Evolutionary conservation across 2,329 filamentous ascomycete genomes (phyloP).

Genomic region (Aureobasidium musti): DNA sequence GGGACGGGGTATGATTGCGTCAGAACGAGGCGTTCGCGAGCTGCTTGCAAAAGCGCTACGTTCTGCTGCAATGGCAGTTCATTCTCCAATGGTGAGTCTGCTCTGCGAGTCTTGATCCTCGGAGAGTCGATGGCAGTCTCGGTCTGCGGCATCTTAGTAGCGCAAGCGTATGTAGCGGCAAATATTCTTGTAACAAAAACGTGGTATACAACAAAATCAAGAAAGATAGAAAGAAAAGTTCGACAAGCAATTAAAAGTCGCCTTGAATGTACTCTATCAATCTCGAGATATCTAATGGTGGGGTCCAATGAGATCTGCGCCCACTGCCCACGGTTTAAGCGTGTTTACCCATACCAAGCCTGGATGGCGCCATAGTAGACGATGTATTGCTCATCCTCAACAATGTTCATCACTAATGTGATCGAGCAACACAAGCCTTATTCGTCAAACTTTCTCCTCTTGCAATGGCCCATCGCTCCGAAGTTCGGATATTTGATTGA

Average conservation of each 20-base stretch:
- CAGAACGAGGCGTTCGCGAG: background rate
- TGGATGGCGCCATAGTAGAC: slow-evolving; percentile 14
- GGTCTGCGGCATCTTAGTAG: background rate
- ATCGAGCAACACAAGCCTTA: background rate
- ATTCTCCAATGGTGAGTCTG: slow-evolving; percentile 15
- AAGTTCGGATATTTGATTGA: background rate
- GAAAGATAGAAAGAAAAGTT: background rate
- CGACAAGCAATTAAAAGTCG: background rate
- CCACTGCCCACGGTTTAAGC: background rate
- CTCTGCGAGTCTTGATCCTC: background rate
- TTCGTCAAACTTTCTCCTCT: background rate
- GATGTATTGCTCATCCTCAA: slow-evolving; percentile 17
- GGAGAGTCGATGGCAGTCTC: background rate
- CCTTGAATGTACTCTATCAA: background rate
- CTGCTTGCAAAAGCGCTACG: slow-evolving; percentile 10
- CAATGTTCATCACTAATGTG: background rate
- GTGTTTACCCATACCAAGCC: slow-evolving; percentile 3
- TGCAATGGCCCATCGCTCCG: background rate
- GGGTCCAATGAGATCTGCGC: slow-evolving; percentile 3
- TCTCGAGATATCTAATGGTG: background rate
- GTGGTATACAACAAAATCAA: background rate
- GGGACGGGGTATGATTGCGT: background rate
- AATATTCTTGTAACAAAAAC: background rate
- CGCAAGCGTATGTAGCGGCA: background rate
- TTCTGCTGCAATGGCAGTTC: slow-evolving; percentile 4